These are phyloP conservation scores for Psilocybe sp. DNA, from an alignment of 768 basidiomycete species.

Conservation along the genomic window DNA sequence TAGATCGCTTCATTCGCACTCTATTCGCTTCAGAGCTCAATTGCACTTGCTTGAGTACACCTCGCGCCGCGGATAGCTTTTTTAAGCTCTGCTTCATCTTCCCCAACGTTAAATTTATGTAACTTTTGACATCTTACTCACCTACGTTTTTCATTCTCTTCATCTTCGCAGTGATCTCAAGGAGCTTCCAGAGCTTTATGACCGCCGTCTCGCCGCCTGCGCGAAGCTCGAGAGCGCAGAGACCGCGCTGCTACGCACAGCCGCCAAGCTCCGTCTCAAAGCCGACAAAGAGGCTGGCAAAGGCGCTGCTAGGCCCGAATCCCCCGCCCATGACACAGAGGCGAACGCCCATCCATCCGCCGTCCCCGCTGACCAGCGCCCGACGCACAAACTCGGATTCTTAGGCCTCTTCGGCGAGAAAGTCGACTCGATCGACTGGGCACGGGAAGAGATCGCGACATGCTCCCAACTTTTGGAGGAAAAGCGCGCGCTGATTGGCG, in stretches of 20 bases:
- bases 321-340: constrained; percentile 11
- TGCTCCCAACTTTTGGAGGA: constrained; percentile 53
- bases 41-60: too few species aligned
- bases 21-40: too few species aligned
- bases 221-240: constrained; percentile 86
- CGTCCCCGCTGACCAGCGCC: constrained; percentile 73
- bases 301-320: constrained; percentile 13
- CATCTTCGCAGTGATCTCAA: constrained; percentile 62
- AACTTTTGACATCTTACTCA: background rate
- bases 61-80: too few species aligned
- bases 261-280: constrained; percentile 65
- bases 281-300: constrained; percentile 46
- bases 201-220: constrained; percentile 70
- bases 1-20: too few species aligned
- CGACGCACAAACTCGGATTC: constrained; percentile 71
- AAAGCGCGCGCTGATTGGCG: constrained; percentile 36
- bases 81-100: too few species aligned
- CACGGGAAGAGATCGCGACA: constrained; percentile 64
- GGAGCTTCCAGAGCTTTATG: constrained; percentile 80
- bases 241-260: constrained; percentile 71
- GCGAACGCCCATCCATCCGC: constrained; percentile 9
- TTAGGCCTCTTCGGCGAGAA: constrained; percentile 72
- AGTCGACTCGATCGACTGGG: constrained; percentile 94
- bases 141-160: background rate
- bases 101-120: background rate